Base-by-base conservation (phyloP, 139 green algal genomes). In the Chlorella ohadii region DNA sequence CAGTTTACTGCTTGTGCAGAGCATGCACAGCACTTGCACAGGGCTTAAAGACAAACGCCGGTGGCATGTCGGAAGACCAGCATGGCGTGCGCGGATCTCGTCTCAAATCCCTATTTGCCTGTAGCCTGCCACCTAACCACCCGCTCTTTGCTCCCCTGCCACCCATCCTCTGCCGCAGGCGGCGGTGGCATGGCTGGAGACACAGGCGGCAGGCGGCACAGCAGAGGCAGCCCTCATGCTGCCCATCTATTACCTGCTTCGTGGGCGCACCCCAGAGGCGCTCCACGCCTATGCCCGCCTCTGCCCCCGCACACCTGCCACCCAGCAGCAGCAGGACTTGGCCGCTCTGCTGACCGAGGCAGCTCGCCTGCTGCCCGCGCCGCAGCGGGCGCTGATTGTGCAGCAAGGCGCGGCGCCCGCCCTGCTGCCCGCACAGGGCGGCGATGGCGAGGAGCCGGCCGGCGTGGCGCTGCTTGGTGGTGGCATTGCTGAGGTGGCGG, bases 201-300 rank as follows among this genome's bases (percentile, higher is more conserved):
- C 63, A 23, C 22, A 76, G 39, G 66, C 79, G 3, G 33, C 67
- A 13, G 77, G 41, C 1, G 72, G 79, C 39, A 56, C 57, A 1
- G 25, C 27, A 0, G 56, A 67, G 15, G 75, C 56, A 2, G 71
- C 61, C 13, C 72, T 82, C 56, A 84, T 88, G 55, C 75, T 90
- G 81, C 55, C 82, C 1, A 67, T 91, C 22, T 91, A 83, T 75
- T 88, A 79, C 36, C 72, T 91, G 51, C 47, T 85, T 72, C 77
- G 85, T 12, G 82, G 88, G 15, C 79, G 85, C 44, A 81, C 73
- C 1, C 64, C 84, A 16, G 83, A 88, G 78, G 84, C 84, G 13
- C 59, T 88, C 47, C 65, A 80, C 3, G 84, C 76, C 12, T 84
- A 88, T 23, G 33, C 65, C 38, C 65, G 31, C 41, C 71, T 28